Evolutionary conservation across 306 rosid species (phyloP).

Genomic region (Ziziphus jujuba): DNA sequence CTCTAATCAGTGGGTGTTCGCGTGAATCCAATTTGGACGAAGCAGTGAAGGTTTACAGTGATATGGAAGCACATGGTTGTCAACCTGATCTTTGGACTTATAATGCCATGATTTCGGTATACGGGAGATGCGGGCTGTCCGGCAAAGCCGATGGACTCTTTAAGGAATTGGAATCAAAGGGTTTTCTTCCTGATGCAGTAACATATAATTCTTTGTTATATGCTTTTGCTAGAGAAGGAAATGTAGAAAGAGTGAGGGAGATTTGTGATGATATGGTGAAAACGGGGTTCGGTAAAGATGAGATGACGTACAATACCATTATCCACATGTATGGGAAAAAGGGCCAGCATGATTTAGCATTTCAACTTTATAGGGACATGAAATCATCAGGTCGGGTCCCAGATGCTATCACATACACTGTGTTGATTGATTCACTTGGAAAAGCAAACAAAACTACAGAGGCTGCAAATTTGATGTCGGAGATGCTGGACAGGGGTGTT

Average conservation of each 20-base stretch:
- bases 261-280: slow-evolving; percentile 79
- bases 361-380: slow-evolving; percentile 80
- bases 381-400: slow-evolving; percentile 64
- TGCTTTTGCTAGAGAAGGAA: slow-evolving; percentile 85
- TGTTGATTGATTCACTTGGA: slow-evolving; percentile 86
- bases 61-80: slow-evolving; percentile 65
- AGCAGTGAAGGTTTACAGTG: slow-evolving; percentile 55
- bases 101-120: slow-evolving; percentile 93
- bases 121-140: slow-evolving; percentile 77
- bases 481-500: slow-evolving; percentile 83
- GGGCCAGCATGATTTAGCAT: slow-evolving; percentile 69
- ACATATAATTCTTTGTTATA: slow-evolving; percentile 81
- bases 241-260: slow-evolving; percentile 55
- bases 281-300: slow-evolving; percentile 84
- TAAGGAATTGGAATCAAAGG: slow-evolving; percentile 69
- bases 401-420: slow-evolving; percentile 85
- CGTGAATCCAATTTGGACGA: slow-evolving; percentile 82
- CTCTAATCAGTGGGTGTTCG: slow-evolving; percentile 88
- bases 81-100: slow-evolving; percentile 98
- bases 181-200: slow-evolving; percentile 90
- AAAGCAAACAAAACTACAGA: slow-evolving; percentile 77
- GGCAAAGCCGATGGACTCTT: slow-evolving; percentile 68
- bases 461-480: slow-evolving; percentile 79
- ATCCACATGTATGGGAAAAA: slow-evolving; percentile 91
- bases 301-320: slow-evolving; percentile 93